These are phyloP conservation scores for Leccinum sublutescens DNA, from an alignment of 768 basidiomycete species.

Conservation along the genomic window DNA sequence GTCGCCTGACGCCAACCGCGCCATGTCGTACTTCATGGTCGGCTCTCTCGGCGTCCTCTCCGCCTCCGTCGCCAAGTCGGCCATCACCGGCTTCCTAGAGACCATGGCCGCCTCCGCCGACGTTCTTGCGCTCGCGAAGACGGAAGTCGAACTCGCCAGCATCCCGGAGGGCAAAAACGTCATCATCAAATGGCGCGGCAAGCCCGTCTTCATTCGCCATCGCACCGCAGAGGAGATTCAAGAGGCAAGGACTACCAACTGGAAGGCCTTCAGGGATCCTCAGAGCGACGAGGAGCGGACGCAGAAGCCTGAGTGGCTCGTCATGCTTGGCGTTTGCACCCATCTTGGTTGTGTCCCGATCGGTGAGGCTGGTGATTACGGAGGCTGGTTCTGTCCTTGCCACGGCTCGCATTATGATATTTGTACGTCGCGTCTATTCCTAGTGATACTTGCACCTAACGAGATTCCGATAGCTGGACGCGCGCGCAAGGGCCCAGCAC, in stretches of 20 bases:
- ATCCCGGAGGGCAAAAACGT: constrained; percentile 99
- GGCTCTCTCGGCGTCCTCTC: constrained; percentile 90
- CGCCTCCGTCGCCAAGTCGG: constrained; percentile 92
- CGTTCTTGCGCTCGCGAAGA: constrained; percentile 96
- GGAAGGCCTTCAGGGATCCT: constrained; percentile 90
- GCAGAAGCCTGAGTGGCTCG: constrained; percentile 95
- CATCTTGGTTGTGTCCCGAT: constrained; percentile 99
- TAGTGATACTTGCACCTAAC: constrained; percentile 8
- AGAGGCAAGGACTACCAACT: constrained; percentile 82
- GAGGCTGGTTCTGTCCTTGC: constrained; percentile 99
- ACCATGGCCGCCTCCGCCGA: constrained; percentile 98
- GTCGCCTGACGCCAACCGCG: constrained; percentile 64
- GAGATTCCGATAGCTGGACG: constrained; percentile 67
- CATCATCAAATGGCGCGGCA: constrained; percentile 99
- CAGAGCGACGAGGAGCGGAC: constrained; percentile 84
- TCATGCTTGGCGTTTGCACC: constrained; percentile 93
- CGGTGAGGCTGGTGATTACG: constrained; percentile 94
- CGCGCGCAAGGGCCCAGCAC: constrained; percentile 94
- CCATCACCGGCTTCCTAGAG: constrained; percentile 89
- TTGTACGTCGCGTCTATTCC: constrained; percentile 50
- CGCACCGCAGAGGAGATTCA: constrained; percentile 88
- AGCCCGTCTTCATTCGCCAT: constrained; percentile 99
- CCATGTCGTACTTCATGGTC: constrained; percentile 87
- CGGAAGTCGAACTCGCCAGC: constrained; percentile 84
- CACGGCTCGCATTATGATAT: constrained; percentile 99